phyloP scores from a whole-genome alignment of 1,284 basidiomycete genomes.

The Malassezia japonica region DNA sequence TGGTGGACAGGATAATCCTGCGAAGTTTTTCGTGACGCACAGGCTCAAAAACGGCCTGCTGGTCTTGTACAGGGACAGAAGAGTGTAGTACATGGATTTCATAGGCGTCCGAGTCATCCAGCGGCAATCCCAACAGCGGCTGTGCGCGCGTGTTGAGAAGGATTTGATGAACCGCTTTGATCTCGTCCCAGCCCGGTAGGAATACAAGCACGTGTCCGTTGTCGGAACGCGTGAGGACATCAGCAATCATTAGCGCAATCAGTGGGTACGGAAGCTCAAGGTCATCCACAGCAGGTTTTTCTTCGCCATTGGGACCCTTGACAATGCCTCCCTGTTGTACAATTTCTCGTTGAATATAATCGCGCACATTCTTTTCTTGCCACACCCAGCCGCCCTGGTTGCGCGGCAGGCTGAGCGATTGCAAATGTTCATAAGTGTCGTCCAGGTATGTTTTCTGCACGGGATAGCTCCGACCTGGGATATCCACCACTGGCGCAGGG shows the following conservation, averaged over 20 bases:
- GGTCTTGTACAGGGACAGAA: constrained; percentile 75
- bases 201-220: constrained; percentile 88
- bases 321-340: constrained; percentile 21
- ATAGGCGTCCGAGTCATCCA: constrained; percentile 52
- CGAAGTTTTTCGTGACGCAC: constrained; percentile 57
- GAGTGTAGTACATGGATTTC: constrained; percentile 85
- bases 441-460: constrained; percentile 74
- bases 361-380: constrained; percentile 63
- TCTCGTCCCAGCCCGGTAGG: constrained; percentile 86
- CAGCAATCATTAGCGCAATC: constrained; percentile 70
- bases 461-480: constrained; percentile 87
- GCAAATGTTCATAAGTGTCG: constrained; percentile 56
- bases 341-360: constrained; percentile 65
- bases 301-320: constrained; percentile 8
- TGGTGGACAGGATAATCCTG: constrained; percentile 74
- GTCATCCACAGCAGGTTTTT: constrained; percentile 55
- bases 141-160: constrained; percentile 53
- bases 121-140: constrained; percentile 50
- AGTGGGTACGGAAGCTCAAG: constrained; percentile 74
- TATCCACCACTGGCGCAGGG: constrained; percentile 66
- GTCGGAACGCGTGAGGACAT: constrained; percentile 64
- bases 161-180: constrained; percentile 64
- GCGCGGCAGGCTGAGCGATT: constrained; percentile 31
- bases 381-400: constrained; percentile 60
- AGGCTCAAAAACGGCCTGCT: constrained; percentile 71